Base-by-base conservation (phyloP, 371 early-diverging fungal species). In the Haplosporangium sp. region DNA sequence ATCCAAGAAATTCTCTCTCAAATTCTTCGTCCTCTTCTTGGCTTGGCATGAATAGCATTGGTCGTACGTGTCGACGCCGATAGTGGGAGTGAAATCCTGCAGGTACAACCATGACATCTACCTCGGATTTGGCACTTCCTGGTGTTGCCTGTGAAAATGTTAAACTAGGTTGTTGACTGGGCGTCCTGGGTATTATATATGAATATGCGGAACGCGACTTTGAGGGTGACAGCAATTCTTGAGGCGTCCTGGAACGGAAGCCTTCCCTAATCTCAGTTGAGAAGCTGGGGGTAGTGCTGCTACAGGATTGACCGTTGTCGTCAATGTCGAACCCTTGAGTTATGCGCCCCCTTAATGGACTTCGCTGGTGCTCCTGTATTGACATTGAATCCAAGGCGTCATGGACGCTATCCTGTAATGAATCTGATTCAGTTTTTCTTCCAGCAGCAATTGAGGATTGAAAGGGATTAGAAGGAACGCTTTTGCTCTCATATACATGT, bases 111-210 rank as follows among this genome's bases (percentile, higher is more conserved):
- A 71, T 45, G 19, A 66, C 40, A 45, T 69, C 72, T 3, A 39
- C 62, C 4, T 81, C 82, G 0, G 82, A 68, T 35, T 56, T 71
- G 11, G 69, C 65, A 42, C 82, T 74, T 13, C 69, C 75, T 20
- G 75, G 75, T 3, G 82, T 71, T 1, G 69, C 48, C 20, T 74
- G 79, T n/a, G 79, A 78, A 53, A 78, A 73, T 11, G 79, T 74
- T 34, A 78, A 50, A 3, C 79, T 71, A 2, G 67, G 74, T 34
- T 76, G 71, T 57, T 69, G 79, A 39, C 70, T 78, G 15, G 77
- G 77, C 27, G 77, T 71, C 17, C 65, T 47, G 1, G 77, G 76
- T 17, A 48, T 42, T 34, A 48, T 61, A n/a, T 38, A 40, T 15
- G 17, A 3, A 19, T 39, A 56, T 15, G 20, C 3, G 6, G 20